These are phyloP conservation scores for Solanum hybrid DNA, from an alignment of 305 asterid genomes.

Conservation along the genomic window DNA sequence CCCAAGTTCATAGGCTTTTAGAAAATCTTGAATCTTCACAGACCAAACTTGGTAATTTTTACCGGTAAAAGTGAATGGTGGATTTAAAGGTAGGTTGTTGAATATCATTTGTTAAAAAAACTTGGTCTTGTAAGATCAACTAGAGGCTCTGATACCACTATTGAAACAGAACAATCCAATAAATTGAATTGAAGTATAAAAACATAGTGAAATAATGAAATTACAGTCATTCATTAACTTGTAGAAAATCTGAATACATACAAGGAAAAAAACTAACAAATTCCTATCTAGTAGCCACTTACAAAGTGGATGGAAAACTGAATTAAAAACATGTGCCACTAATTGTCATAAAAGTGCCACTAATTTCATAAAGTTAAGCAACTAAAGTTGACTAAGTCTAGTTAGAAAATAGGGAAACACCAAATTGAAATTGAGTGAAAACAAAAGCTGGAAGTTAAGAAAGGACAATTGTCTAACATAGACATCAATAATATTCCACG, in stretches of 20 bases:
- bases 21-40: neutral
- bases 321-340: neutral
- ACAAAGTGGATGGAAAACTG: neutral
- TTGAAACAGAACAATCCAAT: neutral
- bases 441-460: neutral
- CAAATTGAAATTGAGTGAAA: neutral
- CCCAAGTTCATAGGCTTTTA: neutral
- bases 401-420: neutral
- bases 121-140: neutral
- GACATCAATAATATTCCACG: neutral
- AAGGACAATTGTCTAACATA: neutral
- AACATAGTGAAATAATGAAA: neutral
- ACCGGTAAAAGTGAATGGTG: neutral
- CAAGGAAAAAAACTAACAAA: neutral
- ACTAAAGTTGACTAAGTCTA: neutral
- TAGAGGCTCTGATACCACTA: neutral
- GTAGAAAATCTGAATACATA: neutral
- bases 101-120: too few relatives aligned
- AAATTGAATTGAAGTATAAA: neutral
- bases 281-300: neutral
- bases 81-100: neutral
- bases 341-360: neutral
- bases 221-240: too few relatives aligned
- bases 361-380: too few relatives aligned
- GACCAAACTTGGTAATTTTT: too few relatives aligned